Base-by-base conservation (phyloP, 371 early-diverging fungal genomes). In the Phascolomyces articulosus region DNA sequence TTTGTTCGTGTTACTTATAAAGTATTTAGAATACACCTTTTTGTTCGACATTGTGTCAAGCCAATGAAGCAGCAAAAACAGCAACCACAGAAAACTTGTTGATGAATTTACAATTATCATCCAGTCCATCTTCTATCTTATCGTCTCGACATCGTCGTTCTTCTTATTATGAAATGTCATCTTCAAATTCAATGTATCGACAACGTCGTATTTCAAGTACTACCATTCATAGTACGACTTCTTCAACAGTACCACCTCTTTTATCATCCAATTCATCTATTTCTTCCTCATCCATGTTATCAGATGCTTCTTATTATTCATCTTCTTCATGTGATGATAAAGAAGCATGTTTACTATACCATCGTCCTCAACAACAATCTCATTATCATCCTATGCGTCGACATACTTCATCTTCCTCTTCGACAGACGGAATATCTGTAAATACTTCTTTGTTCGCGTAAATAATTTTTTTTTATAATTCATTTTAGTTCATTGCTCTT, bases 21-120 rank as follows among this genome's bases (percentile, higher is more conserved):
- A 23, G 4, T 28, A 49, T 24, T 31, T 40, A 62, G 63, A 54
- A 29, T 9, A 38, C 48, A 38, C 24, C 63, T 38, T 62, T 62
- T 23, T 62, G 63, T 26, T 62, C 63, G 4, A 55, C 55, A 4
- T 13, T 34, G 20, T 62, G 63, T 27, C 63, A 59, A 59, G 60
- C 60, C 13, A 58, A 24, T 15, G 65, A 65, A 41, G 60, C 60
- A 28, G 28, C 60, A 26, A 65, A 55, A 51, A 51, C 51, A n/a
- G 23, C 51, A 51, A 1, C 51, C 3, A 51, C 51, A 7, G 23
- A 51, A 51, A 23, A 51, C 51, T 51, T n/a, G 20, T 51, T n/a
- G n/a, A n/a, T n/a, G n/a, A n/a, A n/a, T 24, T 24, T 51, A 18
- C 15, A 58, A 40, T 40, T 15, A n/a, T 51, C 51, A 6, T 51